A percentile compares a stretch with the other conserved stretches of the same genome.
phyloP scores from a whole-genome alignment of 2,329 filamentous ascomycete species.

The Penicillium glabrum region DNA sequence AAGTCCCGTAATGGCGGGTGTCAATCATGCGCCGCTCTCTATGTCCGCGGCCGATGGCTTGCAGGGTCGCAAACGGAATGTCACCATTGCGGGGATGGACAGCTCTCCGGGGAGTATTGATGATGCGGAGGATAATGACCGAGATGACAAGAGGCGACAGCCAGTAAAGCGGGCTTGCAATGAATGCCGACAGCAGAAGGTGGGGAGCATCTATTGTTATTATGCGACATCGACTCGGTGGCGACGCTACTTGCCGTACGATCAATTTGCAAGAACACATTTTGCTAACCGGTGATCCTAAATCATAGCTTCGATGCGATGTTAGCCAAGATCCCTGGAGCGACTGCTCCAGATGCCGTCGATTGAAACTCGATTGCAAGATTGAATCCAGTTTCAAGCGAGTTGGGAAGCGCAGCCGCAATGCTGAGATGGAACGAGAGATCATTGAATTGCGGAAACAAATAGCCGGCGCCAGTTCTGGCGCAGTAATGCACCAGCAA shows the following conservation, averaged over 20 bases:
- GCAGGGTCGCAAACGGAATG: slow-evolving; percentile 44
- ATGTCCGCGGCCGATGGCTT: slow-evolving; percentile 29
- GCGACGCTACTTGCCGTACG: not conserved
- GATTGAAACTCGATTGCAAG: slow-evolving; percentile 63
- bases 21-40: slow-evolving; percentile 30
- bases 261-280: not conserved
- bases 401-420: slow-evolving; percentile 64
- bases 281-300: slow-evolving; percentile 6
- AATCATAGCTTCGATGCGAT: slow-evolving; percentile 62
- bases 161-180: slow-evolving; percentile 65
- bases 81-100: slow-evolving; percentile 44
- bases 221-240: slow-evolving; percentile 3
- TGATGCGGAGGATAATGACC: slow-evolving; percentile 46
- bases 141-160: slow-evolving; percentile 45
- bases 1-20: slow-evolving; percentile 39
- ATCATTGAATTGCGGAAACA: slow-evolving; percentile 53
- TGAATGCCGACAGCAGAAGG: slow-evolving; percentile 70
- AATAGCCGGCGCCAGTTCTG: slow-evolving; percentile 37
- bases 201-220: slow-evolving; percentile 31
- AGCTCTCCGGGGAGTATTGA: slow-evolving; percentile 50
- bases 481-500: slow-evolving; percentile 23
- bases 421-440: slow-evolving; percentile 64
- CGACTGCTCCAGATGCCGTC: slow-evolving; percentile 62
- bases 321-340: slow-evolving; percentile 64
- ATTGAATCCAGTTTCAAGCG: slow-evolving; percentile 70